A percentile compares a stretch with the other conserved stretches of the same genome.
phyloP scores from a whole-genome alignment of 2,329 filamentous ascomycete genomes.

The Sarocladium strictum region DNA sequence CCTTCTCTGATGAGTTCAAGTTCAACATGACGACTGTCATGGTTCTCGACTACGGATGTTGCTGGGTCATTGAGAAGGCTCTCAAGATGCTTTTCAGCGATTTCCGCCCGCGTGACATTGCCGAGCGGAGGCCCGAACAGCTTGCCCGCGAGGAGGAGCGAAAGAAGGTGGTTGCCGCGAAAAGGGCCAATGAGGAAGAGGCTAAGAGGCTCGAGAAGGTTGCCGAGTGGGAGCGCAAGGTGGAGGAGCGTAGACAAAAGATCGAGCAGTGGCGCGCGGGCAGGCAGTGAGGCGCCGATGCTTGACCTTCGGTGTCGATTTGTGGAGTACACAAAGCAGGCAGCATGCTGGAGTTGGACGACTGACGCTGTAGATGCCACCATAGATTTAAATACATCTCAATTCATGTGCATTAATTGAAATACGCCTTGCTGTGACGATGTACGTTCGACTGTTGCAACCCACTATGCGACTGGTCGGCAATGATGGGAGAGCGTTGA shows the following conservation, averaged over 20 bases:
- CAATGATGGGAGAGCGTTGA: too few relatives aligned
- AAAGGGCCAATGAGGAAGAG: slow-evolving; percentile 45
- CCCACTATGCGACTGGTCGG: too few relatives aligned
- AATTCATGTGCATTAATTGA: slow-evolving; percentile 3
- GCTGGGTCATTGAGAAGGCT: slow-evolving; percentile 79
- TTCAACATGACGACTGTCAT: slow-evolving; percentile 76
- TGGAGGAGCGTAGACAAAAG: slow-evolving; percentile 44
- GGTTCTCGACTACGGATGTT: slow-evolving; percentile 80
- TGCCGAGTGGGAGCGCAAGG: slow-evolving; percentile 52
- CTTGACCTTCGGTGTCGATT: too few relatives aligned
- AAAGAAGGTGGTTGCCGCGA: slow-evolving; percentile 50
- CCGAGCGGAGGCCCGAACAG: slow-evolving; percentile 79
- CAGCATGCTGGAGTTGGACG: too few relatives aligned
- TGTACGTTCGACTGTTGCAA: too few relatives aligned
- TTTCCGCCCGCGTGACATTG: slow-evolving; percentile 90
- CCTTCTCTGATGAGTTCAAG: slow-evolving; percentile 87
- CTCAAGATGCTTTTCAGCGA: slow-evolving; percentile 86
- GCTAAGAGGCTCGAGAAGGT: slow-evolving; percentile 47
- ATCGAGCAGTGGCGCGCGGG: slow-evolving; percentile 41
- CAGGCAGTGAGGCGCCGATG: slow-evolving; percentile 15
- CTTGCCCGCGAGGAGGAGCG: slow-evolving; percentile 67
- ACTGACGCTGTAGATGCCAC: too few relatives aligned
- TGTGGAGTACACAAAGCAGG: too few relatives aligned
- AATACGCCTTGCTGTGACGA: too few relatives aligned
- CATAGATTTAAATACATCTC: too few relatives aligned